Evolutionary conservation across 352 stramenopile genomes (phyloP), one percentile per base, ranked within the genome.

Genomic region (Peronosclerospora sorghi): DNA sequence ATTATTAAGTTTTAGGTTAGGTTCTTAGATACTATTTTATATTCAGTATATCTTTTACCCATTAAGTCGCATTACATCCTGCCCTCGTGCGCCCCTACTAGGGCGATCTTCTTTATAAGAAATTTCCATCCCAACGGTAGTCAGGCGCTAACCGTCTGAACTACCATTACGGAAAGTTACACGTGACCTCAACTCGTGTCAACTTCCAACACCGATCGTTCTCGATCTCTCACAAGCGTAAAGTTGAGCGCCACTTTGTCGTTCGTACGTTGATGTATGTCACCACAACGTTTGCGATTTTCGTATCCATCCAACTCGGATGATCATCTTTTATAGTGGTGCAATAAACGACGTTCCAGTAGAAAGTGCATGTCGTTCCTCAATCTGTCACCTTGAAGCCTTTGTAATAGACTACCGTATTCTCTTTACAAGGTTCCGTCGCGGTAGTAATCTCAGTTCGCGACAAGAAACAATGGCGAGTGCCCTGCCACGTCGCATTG

Each of bases 241-340:
- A 92, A 92, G 43, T 94, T 94, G 41, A 94, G 65, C 20, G 82
- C 82, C 24, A 92, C 82, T 63, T 81, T 78, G n/a, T 91, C 77
- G 47, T 83, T 86, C 27, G 77, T 94, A 21, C 90, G 64, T 26
- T 89, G 75, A 45, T 94, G 79, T 20, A 88, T 59, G 74, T 75
- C 17, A 77, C 71, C 1, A 92, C 77, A 8, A 88, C 68, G n/a
- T 69, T 65, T n/a, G 73, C 69, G 26, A 76, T 51, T 32, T 80
- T 74, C 28, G 82, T 51, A 35, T 83, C 70, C 8, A 48, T 40
- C 19, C 37, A 58, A 40, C 44, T 70, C 24, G 53, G 53, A 2
- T 58, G 50, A 30, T 83, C 73, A 37, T 76, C 68, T 21, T 59
- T 66, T n/a, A n/a, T n/a, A n/a, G n/a, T 10, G 82, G 82, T 8